Evolutionary conservation across 345 rosid genomes (phyloP), one percentile per base, ranked within the genome.

Genomic region (Melastoma malabathricum): DNA sequence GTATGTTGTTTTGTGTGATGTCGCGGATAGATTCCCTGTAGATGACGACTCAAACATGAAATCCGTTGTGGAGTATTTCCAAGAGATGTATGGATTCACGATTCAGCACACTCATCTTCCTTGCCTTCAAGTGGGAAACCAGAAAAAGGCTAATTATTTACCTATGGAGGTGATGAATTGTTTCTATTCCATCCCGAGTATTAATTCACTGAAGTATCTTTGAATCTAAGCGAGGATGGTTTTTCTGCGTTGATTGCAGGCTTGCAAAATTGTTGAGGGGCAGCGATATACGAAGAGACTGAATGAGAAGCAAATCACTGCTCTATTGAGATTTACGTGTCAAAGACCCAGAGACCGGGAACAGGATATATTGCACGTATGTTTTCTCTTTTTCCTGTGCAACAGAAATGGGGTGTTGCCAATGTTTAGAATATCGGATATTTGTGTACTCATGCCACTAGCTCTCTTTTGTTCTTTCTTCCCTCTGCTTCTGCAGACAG

Each of bases 121-220:
- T 8, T 93, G 97, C 61, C 97, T 93, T 67, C 94, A 85, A 78
- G 99, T 93, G 43, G 99, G 99, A 64, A 93, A 88, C 74, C 95
- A 93, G 59, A 85, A 79, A 69, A 93, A 88, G 72, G 95, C 97
- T 22, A 93, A 84, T 59, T 93, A 93, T 72, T 75, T 93, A 61
- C 99, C 99, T n/a, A 81, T 93, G 99, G 99, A 93, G 90, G 98
- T 92, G 47, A 14, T 53, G 18, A 25, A 18, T 25, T 27, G 29
- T 31, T 19, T 17, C 46, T 18, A 19, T 23, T 19, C 19, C 22
- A 7, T 44, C 15, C 12, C 13, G 19, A 20, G 18, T 43, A 34
- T 15, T 16, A 12, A 34, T 34, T 52, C 7, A 18, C 19, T 18
- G 15, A 34, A 25, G 22, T n/a, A 16, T 1, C 18, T n/a, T 16